Base-by-base conservation (phyloP, 1,284 basidiomycete species). In the Vanrija pseudolonga region DNA sequence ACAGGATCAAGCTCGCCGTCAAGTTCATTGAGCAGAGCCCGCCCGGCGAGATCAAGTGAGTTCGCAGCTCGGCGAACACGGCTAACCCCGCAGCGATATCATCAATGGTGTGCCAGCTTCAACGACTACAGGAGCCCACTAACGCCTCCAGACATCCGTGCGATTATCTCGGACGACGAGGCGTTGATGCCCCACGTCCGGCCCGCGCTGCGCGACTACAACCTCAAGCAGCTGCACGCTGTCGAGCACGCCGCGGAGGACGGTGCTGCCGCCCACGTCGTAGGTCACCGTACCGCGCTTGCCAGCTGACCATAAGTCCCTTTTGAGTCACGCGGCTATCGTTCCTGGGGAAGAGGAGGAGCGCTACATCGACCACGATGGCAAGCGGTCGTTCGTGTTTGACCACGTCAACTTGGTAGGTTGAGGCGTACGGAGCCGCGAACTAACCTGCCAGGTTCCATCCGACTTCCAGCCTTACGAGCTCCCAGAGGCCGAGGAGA, bases 21-120 rank as follows among this genome's bases (percentile, higher is more conserved):
- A 79, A 79, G 48, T 90, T 96, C 66, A 80, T 97, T 32, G 81
- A 90, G 2, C 92, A 95, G 73, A 85, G 89, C 1, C 93, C 93
- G 14, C 93, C 93, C 0, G 93, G 93, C 50, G 89, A 97, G 78
- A 92, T 95, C 65, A 95, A 94, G 73, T 74, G 57, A 62, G 71
- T 62, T 18, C 1, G 8, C 17, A 5, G 7, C 14, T 39, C 15
- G 14, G 22, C 36, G 26, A 22, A 1, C 26, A 3, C 4, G 48
- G 53, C 63, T 67, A 48, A 65, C 50, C 7, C 8, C 22, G 2
- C 49, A 74, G 72, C 72, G 92, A 95, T 77, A 90, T 95, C 23
- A 81, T 95, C 56, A 91, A 90, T 68, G 90, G 89, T 89, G 32
- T 60, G 65, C 77, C 26, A 19, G 50, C 63, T 50, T 41, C 37